Conservation (phyloP, 2,329 filamentous ascomycete genomes). For the Juglanconis sp. region DNA sequence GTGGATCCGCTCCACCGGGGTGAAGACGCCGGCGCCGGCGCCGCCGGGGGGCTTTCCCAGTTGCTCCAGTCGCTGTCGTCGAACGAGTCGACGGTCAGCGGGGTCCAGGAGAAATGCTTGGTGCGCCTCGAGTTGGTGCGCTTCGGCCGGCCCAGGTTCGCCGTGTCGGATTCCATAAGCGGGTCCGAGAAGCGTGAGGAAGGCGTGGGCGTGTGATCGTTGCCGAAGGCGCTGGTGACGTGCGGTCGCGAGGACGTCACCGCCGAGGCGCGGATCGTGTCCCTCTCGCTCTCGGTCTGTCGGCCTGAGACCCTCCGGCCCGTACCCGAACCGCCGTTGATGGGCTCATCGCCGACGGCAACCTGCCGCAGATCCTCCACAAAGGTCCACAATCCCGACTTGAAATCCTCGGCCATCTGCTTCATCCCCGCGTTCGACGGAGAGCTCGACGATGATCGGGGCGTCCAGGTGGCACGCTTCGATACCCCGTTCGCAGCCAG, state of each 20-base stretch:
- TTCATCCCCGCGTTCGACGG: slow-evolving; percentile 48
- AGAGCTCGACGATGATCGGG: slow-evolving; percentile 43
- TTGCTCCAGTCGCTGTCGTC: slow-evolving; percentile 64
- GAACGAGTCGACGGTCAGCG: slow-evolving; percentile 52
- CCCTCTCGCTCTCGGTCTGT: slow-evolving; percentile 33
- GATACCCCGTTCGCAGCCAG: slow-evolving; percentile 31
- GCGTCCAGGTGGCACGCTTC: slow-evolving; percentile 61
- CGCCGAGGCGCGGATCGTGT: slow-evolving; percentile 44
- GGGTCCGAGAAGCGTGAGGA: slow-evolving; percentile 16
- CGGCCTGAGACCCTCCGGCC: slow-evolving; percentile 18
- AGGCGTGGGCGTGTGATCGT: slow-evolving; percentile 27
- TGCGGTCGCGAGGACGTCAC: slow-evolving; percentile 37
- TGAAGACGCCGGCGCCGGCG: slow-evolving; percentile 37
- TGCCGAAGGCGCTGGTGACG: slow-evolving; percentile 38
- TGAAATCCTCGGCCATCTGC: slow-evolving; percentile 85
- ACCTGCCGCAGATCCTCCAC: slow-evolving; percentile 93
- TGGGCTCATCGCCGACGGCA: slow-evolving; percentile 89
- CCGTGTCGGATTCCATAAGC: slow-evolving; percentile 12
- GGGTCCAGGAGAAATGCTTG: slow-evolving; percentile 60
- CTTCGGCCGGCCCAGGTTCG: slow-evolving; percentile 12
- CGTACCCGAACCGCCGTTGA: slow-evolving; percentile 46
- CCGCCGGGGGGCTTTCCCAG: slow-evolving; percentile 53
- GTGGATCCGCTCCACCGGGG: slow-evolving; percentile 64
- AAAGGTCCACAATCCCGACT: slow-evolving; percentile 87
- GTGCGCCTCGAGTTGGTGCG: slow-evolving; percentile 30